Base-by-base conservation (phyloP, 768 basidiomycete genomes). In the Clitopilus passeckerianus region DNA sequence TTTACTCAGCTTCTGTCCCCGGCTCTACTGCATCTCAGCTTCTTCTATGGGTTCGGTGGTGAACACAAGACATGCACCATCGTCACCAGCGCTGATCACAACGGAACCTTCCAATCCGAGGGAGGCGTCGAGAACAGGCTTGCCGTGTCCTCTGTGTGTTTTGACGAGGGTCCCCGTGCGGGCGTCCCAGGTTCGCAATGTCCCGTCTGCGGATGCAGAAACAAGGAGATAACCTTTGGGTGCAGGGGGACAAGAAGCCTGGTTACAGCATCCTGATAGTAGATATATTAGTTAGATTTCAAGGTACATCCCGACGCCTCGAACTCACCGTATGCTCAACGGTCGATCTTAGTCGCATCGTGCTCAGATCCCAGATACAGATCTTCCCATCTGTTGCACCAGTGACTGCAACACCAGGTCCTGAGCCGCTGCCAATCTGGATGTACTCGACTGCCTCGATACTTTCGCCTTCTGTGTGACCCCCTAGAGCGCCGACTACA, bases 331-430 rank as follows among this genome's bases (percentile, higher is more conserved):
- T 77, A 67, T 98, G 95, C 62, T 88, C 78, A 6, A 97, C 75
- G 14, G 91, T 94, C 16, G 88, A 81, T 58, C 97, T 83, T 56
- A 95, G 70, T 61, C 90, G 81, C 81, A 92, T 92, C 23, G 93
- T 95, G 54, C 81, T 81, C 44, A 95, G 79, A 74, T 99, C 97
- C 95, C 96, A 99, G 34, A 98, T 86, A 65, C 91, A 93, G 16
- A 87, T 90, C 69, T 93, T 95, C 0, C 95, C 94, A 68, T 99
- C 97, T 4, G 96, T 98, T 5, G 85, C 94, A 10, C 91, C 95
- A 1, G 91, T 93, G 0, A 93, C 85, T 10, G 87, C 86, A 18
- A 91, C 84, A 7, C 84, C 85, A 6, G 82, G 78, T 3, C 82
- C 81, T 3, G 76, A 72, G 7, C 64, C 75, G 5, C 76, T 80